A percentile compares a stretch with the other conserved stretches of the same genome.
Evolutionary conservation across 352 stramenopile species (phyloP).

Genomic region (Halophytophthora polymorphica): DNA sequence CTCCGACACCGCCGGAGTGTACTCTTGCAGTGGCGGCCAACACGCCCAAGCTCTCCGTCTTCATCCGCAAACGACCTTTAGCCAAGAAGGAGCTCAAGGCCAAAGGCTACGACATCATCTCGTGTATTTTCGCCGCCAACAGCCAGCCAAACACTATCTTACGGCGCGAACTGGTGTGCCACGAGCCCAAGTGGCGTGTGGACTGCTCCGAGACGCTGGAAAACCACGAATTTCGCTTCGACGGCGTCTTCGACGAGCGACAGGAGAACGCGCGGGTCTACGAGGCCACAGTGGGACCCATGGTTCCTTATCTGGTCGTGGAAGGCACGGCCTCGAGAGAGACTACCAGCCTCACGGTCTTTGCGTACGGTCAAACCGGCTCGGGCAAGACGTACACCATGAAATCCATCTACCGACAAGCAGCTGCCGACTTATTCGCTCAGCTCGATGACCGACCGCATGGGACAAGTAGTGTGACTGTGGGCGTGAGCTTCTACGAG

Average conservation of each 20-base stretch:
- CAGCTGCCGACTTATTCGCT: conserved; percentile 55
- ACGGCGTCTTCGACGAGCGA: conserved; percentile 91
- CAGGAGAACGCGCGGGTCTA: conserved; percentile 92
- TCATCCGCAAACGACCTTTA: conserved; percentile 67
- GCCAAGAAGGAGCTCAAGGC: conserved; percentile 62
- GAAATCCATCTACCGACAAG: conserved; percentile 71
- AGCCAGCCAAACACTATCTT: background rate
- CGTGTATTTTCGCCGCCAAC: conserved; percentile 32
- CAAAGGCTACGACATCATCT: conserved; percentile 68
- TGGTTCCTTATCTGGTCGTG: conserved; percentile 47
- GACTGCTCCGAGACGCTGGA: conserved; percentile 67
- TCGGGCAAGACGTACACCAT: conserved; percentile 95
- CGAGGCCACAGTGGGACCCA: conserved; percentile 46
- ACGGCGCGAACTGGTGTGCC: conserved; percentile 53
- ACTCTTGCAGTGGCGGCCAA: conserved; percentile 6
- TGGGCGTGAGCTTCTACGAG: conserved; percentile 94
- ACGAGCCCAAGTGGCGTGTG: conserved; percentile 73
- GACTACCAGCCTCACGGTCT: conserved; percentile 82
- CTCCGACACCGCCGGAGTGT: conserved; percentile 10
- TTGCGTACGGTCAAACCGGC: conserved; percentile 97
- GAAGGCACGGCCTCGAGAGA: conserved; percentile 15
- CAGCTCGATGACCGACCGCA: conserved; percentile 24
- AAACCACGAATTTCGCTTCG: conserved; percentile 71
- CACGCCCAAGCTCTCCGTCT: conserved; percentile 47
- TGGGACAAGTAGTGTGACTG: conserved; percentile 35